Conservation (phyloP, 225 moss, liverwort and hornwort species). For the Marchantia paleacea region DNA sequence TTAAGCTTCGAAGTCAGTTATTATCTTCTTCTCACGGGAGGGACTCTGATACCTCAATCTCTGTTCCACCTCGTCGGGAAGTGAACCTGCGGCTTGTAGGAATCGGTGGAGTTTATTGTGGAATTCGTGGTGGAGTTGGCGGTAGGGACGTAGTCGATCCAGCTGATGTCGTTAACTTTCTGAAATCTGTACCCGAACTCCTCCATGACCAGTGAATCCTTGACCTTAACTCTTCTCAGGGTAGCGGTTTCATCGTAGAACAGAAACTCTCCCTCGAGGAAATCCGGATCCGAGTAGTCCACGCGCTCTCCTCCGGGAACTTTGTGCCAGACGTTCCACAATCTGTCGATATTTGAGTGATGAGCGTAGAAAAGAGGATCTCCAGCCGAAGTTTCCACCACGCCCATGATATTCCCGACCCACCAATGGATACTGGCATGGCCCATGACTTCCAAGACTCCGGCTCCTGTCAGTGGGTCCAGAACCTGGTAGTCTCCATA, state of each 20-base stretch:
- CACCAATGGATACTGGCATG: constrained; percentile 58
- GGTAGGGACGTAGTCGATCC: constrained; percentile 1
- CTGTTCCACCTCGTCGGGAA: constrained; percentile 9
- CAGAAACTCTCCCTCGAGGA: constrained; percentile 18
- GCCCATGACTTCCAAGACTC: constrained; percentile 46
- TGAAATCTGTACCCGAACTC: constrained; percentile 22
- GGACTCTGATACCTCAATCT: neutral
- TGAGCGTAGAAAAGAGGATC: constrained; percentile 44
- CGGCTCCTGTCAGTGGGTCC: neutral
- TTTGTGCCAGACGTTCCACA: constrained; percentile 42
- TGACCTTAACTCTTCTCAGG: constrained; percentile 15
- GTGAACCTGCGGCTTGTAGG: neutral
- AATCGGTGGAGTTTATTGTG: neutral
- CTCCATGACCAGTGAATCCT: constrained; percentile 13
- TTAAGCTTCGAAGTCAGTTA: too few relatives aligned
- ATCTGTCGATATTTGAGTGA: constrained; percentile 40
- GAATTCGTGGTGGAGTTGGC: constrained; percentile 2
- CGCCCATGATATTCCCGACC: constrained; percentile 47
- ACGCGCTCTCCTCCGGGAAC: constrained; percentile 26
- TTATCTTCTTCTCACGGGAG: too few relatives aligned
- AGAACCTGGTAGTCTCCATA: neutral
- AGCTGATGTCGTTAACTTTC: neutral
- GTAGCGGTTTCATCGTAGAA: constrained; percentile 33
- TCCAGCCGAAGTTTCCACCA: constrained; percentile 30
- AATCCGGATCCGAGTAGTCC: constrained; percentile 23